These are phyloP conservation scores for Trichoderma reesei DNA, from an alignment of 495 filamentous ascomycete genomes.

Conservation along the genomic window DNA sequence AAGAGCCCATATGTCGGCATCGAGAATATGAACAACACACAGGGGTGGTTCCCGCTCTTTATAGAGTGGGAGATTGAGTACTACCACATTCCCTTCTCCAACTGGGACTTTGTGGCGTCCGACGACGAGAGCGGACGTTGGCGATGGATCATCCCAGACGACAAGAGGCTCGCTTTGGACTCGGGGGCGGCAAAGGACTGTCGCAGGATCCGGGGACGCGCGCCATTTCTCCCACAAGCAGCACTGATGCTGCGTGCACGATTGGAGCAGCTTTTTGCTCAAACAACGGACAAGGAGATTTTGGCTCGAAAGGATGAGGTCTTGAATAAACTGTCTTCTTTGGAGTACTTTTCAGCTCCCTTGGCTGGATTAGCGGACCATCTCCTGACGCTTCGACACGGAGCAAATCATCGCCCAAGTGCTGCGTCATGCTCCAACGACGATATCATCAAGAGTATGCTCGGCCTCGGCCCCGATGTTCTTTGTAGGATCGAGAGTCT, in stretches of 20 bases:
- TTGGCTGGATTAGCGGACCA: constrained; percentile 33
- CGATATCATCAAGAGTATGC: constrained; percentile 6
- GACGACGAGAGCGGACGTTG: not conserved
- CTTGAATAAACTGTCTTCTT: constrained; percentile 1
- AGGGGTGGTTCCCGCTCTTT: constrained; percentile 38
- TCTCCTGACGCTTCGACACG: constrained; percentile 31
- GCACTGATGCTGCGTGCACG: not conserved
- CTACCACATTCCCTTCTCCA: constrained; percentile 29
- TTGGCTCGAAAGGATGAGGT: not conserved
- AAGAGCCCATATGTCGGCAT: too few relatives aligned
- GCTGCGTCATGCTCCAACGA: constrained; percentile 6
- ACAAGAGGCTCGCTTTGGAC: not conserved
- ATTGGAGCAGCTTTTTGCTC: not conserved
- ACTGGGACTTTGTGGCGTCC: constrained; percentile 22
- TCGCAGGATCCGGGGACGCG: not conserved
- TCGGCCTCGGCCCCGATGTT: not conserved
- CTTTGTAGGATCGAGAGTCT: not conserved
- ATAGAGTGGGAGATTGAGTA: constrained; percentile 45
- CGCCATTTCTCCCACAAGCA: not conserved
- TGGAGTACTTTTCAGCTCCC: constrained; percentile 30
- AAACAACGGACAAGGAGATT: constrained; percentile 12
- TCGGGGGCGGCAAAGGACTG: not conserved
- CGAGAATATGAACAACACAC: constrained; percentile 14
- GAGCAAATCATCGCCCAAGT: constrained; percentile 37
- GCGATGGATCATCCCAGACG: not conserved